Percentiles rank a stretch among this genome's conserved stretches.
Evolutionary conservation across 2,329 filamentous ascomycete species (phyloP).

Genomic region (Colletotrichum sp.): DNA sequence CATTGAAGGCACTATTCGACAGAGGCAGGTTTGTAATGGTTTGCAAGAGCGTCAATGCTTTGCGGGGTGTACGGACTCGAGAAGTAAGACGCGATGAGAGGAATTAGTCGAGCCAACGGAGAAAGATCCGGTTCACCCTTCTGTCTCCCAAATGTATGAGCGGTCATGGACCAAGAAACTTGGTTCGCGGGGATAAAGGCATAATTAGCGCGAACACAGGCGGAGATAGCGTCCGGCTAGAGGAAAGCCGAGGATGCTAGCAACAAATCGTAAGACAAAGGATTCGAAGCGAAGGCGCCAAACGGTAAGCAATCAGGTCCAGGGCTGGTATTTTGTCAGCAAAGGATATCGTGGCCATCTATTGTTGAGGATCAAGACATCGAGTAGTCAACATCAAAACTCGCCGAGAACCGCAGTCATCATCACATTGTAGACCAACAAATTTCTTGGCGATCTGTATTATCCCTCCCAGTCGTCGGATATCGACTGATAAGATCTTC

Average conservation of each 20-base stretch:
- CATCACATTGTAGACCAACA: not conserved
- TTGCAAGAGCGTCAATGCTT: not conserved
- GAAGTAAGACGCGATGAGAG: not conserved
- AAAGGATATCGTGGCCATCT: not conserved
- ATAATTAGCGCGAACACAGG: not conserved
- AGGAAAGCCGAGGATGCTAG: not conserved
- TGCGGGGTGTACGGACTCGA: not conserved
- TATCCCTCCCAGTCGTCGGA: not conserved
- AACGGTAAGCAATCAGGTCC: not conserved
- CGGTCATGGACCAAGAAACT: not conserved
- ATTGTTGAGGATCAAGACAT: not conserved
- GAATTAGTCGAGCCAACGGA: not conserved
- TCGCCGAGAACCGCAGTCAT: not conserved
- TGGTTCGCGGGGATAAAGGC: not conserved
- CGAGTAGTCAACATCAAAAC: not conserved
- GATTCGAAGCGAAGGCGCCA: not conserved
- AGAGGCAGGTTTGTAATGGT: not conserved
- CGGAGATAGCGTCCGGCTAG: not conserved
- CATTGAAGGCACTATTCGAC: not conserved
- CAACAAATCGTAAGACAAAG: not conserved
- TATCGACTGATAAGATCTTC: not conserved
- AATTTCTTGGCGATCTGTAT: not conserved
- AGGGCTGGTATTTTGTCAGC: not conserved
- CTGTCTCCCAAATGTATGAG: not conserved
- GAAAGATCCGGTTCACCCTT: not conserved